Percentiles rank a stretch among this genome's conserved stretches.
Evolutionary conservation across 805 yeast genomes (phyloP).

Genomic region (Candida silvicultrix): DNA sequence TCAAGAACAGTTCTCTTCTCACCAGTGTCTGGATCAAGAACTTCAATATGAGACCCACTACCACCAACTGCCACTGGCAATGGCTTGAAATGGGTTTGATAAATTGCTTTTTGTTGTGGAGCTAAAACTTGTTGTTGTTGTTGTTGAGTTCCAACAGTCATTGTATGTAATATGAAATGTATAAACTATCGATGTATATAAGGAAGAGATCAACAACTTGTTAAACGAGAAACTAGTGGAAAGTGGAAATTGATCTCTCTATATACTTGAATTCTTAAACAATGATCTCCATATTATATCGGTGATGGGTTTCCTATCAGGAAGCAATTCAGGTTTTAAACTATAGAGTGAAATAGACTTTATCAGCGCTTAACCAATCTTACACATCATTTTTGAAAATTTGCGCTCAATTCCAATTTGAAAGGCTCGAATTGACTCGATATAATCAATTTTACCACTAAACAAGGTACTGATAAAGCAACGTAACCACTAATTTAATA

Average conservation of each 20-base stretch:
- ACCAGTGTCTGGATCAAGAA: constrained; percentile 31
- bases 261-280: no score
- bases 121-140: neutral
- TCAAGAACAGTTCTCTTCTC: constrained; percentile 29
- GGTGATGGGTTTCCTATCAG: no score
- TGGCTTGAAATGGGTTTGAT: constrained; percentile 27
- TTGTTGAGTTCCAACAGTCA: neutral
- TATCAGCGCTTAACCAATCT: no score
- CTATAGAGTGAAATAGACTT: no score
- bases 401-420: no score
- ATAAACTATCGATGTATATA: neutral
- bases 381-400: no score
- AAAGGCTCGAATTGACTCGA: no score
- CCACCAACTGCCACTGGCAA: constrained; percentile 31
- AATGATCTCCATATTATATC: no score
- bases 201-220: no score
- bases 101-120: constrained; percentile 8
- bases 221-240: no score
- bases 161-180: neutral
- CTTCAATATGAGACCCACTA: constrained; percentile 29
- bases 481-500: neutral
- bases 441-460: neutral
- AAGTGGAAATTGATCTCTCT: no score
- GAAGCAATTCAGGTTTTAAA: no score
- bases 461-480: neutral